Evolutionary conservation across 129 eudicot genomes (phyloP).

Genomic region (Calendula officinalis): DNA sequence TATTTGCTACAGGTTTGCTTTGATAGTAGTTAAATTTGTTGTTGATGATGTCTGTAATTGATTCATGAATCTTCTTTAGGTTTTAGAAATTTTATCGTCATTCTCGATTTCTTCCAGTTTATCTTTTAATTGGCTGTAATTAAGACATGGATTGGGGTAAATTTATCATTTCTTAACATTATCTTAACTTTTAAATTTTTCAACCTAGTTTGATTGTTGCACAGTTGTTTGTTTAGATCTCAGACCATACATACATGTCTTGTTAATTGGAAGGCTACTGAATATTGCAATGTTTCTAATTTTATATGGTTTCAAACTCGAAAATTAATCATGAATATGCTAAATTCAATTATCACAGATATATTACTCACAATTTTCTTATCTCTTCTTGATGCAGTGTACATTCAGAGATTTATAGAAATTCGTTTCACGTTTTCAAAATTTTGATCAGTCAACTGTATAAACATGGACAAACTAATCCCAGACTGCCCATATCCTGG

Average conservation of each 20-base stretch:
- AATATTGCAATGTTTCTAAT: no score
- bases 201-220: neutral
- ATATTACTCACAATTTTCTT: slow-evolving; percentile 4
- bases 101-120: slow-evolving; percentile 13
- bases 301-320: no score
- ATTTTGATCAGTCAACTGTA: slow-evolving; percentile 1
- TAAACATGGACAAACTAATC: slow-evolving; percentile 75
- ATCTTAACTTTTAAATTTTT: no score
- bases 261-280: neutral
- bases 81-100: neutral
- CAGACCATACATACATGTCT: neutral
- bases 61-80: slow-evolving; percentile 1
- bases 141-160: slow-evolving; percentile 16
- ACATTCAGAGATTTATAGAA: slow-evolving; percentile 15
- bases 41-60: slow-evolving; percentile 1
- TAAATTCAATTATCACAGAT: neutral
- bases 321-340: no score
- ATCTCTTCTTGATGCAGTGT: slow-evolving; percentile 24
- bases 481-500: slow-evolving; percentile 96
- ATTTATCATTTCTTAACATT: neutral
- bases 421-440: slow-evolving; percentile 26
- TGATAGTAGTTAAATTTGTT: neutral
- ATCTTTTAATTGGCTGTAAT: neutral
- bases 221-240: neutral
- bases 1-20: slow-evolving; percentile 3